Percentiles rank a stretch among this genome's conserved stretches.
These are phyloP conservation scores for Diaporthe sp. DNA, from an alignment of 2,329 filamentous ascomycete genomes.

Conservation along the genomic window DNA sequence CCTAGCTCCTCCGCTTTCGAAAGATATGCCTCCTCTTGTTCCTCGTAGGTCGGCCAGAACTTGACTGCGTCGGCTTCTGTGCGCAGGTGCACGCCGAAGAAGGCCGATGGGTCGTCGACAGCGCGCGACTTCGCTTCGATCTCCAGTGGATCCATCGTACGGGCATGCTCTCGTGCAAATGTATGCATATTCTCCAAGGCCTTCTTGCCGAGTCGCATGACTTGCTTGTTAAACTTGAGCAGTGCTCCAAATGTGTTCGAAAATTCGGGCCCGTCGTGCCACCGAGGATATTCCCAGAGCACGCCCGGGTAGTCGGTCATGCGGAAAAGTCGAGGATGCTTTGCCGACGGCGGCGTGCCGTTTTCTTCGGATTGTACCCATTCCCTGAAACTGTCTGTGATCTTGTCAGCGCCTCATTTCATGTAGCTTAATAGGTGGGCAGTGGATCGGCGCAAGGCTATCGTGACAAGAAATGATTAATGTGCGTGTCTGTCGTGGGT, in stretches of 20 bases:
- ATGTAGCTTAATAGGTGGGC: neutral
- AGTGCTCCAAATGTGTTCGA: constrained; percentile 57
- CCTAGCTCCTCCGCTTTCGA: constrained; percentile 48
- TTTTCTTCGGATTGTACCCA: constrained; percentile 45
- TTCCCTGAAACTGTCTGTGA: constrained; percentile 49
- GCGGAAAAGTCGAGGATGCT: constrained; percentile 53
- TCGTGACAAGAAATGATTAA: neutral
- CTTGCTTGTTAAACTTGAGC: constrained; percentile 55
- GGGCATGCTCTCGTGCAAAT: constrained; percentile 42
- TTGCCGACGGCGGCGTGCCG: constrained; percentile 38
- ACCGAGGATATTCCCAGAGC: constrained; percentile 60
- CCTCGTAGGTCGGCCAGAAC: constrained; percentile 59
- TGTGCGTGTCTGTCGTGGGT: neutral
- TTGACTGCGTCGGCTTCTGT: constrained; percentile 60
- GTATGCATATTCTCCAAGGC: constrained; percentile 52
- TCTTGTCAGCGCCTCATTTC: neutral
- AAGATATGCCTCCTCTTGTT: constrained; percentile 56
- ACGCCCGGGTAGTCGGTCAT: constrained; percentile 55
- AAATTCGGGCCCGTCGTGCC: constrained; percentile 61
- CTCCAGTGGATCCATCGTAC: neutral
- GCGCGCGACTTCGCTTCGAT: neutral
- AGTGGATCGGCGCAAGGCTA: neutral
- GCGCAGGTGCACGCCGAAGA: constrained; percentile 58
- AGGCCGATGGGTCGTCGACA: constrained; percentile 42
- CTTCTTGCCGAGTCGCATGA: constrained; percentile 55